Evolutionary conservation across 2,329 filamentous ascomycete genomes (phyloP).

Genomic region (Aspergillus transmontanensis): DNA sequence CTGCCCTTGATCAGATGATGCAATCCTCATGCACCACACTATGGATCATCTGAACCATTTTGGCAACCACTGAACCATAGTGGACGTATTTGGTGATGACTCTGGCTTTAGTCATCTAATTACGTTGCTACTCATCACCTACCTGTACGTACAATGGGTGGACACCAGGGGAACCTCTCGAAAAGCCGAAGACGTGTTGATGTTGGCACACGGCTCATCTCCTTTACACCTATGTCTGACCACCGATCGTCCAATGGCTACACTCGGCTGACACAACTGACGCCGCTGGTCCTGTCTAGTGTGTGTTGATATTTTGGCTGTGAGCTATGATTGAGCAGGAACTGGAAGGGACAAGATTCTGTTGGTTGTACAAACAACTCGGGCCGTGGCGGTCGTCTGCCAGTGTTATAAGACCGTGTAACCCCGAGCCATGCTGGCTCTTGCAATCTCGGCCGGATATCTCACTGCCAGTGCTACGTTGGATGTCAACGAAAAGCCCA

Average conservation of each 20-base stretch:
- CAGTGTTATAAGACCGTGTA: background rate
- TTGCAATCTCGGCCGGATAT: background rate
- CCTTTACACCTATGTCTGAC: background rate
- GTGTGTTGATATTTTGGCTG: background rate
- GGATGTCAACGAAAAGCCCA: background rate
- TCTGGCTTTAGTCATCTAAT: background rate
- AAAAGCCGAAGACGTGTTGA: background rate
- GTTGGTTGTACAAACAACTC: background rate
- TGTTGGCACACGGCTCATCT: background rate
- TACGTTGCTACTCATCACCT: background rate
- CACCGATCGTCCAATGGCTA: background rate
- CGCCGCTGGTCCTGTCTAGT: background rate
- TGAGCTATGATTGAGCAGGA: background rate
- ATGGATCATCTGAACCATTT: background rate
- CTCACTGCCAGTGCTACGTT: background rate
- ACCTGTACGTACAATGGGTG: background rate
- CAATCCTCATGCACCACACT: background rate
- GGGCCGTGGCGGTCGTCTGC: constrained; percentile 2
- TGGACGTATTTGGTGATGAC: background rate
- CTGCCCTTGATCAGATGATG: background rate
- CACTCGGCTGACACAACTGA: background rate
- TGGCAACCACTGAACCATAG: background rate
- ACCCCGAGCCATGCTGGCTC: background rate
- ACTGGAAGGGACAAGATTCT: background rate
- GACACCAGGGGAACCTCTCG: background rate